phyloP scores from a whole-genome alignment of 2,329 filamentous ascomycete species.

The Cladosporium sphaerospermum region DNA sequence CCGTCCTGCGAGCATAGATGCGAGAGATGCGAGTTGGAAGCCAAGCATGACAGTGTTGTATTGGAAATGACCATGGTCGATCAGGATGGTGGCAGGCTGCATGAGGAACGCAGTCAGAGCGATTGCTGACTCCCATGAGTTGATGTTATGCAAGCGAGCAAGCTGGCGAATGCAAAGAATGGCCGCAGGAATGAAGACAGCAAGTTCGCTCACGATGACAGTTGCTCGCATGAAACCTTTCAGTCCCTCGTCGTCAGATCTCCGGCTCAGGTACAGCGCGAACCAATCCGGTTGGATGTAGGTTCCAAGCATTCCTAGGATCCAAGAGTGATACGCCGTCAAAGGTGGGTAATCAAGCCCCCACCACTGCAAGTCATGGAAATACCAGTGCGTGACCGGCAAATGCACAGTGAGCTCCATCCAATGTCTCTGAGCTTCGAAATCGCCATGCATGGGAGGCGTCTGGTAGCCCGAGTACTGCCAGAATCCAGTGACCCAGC shows the following conservation, averaged over 20 bases:
- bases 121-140: slow-evolving; percentile 71
- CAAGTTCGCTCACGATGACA: slow-evolving; percentile 83
- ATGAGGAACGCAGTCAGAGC: slow-evolving; percentile 85
- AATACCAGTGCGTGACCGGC: slow-evolving; percentile 93
- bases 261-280: slow-evolving; percentile 73
- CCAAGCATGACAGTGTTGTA: slow-evolving; percentile 99
- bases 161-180: slow-evolving; percentile 81
- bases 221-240: slow-evolving; percentile 96
- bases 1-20: slow-evolving; percentile 77
- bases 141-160: slow-evolving; percentile 67
- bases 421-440: slow-evolving; percentile 97
- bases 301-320: slow-evolving; percentile 78
- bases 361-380: slow-evolving; percentile 95
- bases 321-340: slow-evolving; percentile 97
- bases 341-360: slow-evolving; percentile 95
- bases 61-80: slow-evolving; percentile 95
- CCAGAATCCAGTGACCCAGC: slow-evolving; percentile 90
- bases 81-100: slow-evolving; percentile 82
- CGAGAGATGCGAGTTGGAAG: slow-evolving; percentile 77
- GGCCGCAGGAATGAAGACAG: slow-evolving; percentile 78
- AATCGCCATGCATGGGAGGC: slow-evolving; percentile 92
- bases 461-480: slow-evolving; percentile 82
- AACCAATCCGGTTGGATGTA: slow-evolving; percentile 82
- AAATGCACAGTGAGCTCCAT: slow-evolving; percentile 92
- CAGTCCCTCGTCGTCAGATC: slow-evolving; percentile 67